Base-by-base conservation (phyloP, 2,329 filamentous ascomycete species). In the Taxawa tesnikishii region DNA sequence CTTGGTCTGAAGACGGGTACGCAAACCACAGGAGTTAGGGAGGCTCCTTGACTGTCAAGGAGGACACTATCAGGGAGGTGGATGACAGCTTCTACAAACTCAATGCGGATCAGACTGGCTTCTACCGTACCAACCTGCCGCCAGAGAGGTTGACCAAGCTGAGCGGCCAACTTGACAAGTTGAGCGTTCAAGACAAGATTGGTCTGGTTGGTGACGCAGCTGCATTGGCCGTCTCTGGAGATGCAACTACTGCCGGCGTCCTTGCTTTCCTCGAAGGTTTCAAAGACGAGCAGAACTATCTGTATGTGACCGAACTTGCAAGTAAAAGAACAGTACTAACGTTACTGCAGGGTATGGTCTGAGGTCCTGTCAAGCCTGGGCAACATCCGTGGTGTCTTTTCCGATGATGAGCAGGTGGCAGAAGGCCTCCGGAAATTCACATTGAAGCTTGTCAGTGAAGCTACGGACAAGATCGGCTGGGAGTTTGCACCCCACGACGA, bases 121-220 rank as follows among this genome's bases (percentile, higher is more conserved):
- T 82, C 59, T 96, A 92, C 62, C 75, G 87, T 39, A 90, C 88
- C 29, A 94, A 93, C 59, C 93, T 96, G 51, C 84, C 90, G 4
- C 76, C 83, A n/a, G 67, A 74, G 41, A 76, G 88, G 29, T 70
- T 98, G 25, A 73, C 72, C 24, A 84, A 84, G 59, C 75, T 98
- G 15, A 81, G 83, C 36, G 70, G 75, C 32, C 76, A 83, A 45
- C 76, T 85, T 11, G 69, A 82, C 43, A 75, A 76, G 44, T 68
- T 98, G 15, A 82, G 70, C 41, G 76, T 80, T 5, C 75, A 88
- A 53, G 90, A 98, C 61, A 93, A 90, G 64, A 94, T 96, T 46
- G 83, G 84, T 25, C 73, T 94, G 32, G 74, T 94, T 37, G 85
- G 83, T 38, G 92, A 94, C 48, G 84, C 88, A 13, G 81, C 82